A percentile compares a stretch with the other conserved stretches of the same genome.
phyloP scores from a whole-genome alignment of 2,329 filamentous ascomycete species.

The Penicillium sp. region DNA sequence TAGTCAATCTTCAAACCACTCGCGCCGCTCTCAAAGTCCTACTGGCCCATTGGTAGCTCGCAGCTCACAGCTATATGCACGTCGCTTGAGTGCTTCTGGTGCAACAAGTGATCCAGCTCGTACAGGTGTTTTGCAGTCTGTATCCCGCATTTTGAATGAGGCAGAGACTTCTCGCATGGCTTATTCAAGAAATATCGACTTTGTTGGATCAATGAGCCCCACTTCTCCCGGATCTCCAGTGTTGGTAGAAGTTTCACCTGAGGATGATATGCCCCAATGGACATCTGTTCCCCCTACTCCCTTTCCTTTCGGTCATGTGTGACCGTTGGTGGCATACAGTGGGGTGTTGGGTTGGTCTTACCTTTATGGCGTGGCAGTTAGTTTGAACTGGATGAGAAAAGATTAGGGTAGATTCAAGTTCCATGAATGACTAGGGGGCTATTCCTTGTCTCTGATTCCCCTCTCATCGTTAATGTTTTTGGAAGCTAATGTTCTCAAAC shows the following conservation, averaged over 20 bases:
- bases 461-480: neutral
- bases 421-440: neutral
- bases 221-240: neutral
- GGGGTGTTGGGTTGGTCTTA: neutral
- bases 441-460: neutral
- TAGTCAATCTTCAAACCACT: neutral
- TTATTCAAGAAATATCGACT: neutral
- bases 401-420: neutral
- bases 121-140: neutral
- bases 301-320: neutral
- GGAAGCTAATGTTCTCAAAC: neutral
- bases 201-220: neutral
- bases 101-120: constrained; percentile 8
- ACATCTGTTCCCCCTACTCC: neutral
- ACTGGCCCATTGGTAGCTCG: neutral
- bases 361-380: neutral
- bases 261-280: neutral
- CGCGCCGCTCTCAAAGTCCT: neutral
- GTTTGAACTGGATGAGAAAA: neutral
- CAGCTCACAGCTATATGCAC: neutral
- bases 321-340: neutral
- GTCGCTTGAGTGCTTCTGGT: constrained; percentile 5
- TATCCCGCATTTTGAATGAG: neutral
- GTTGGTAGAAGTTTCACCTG: neutral
- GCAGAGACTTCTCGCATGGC: neutral